Evolutionary conservation across 1,139 yeast species (phyloP), one percentile per base, ranked within the genome.

Genomic region (Pichia sp.): DNA sequence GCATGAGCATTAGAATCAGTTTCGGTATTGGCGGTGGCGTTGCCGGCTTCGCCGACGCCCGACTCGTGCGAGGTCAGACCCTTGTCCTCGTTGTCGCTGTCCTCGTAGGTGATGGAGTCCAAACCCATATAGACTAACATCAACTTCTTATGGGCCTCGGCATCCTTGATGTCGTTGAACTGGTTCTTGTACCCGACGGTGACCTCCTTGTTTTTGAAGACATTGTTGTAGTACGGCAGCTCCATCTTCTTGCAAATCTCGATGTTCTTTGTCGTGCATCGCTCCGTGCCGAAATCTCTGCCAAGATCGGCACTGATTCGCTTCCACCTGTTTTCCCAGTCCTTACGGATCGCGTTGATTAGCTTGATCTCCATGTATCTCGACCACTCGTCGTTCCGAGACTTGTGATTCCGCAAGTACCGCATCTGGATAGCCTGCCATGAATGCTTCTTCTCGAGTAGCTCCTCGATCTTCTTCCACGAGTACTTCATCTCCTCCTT

Each of bases 391-490:
- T 64, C 71, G 52, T 68, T 66, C 44, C 76, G 62, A 8, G 69
- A 64, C 55, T 72, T 71, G 54, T 73, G 70, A 31, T 68, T 63
- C 8, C 78, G 67, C 49, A 75, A 64, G 59, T 75, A 75, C 52
- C 77, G 61, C 77, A 74, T 74, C 62, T 74, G 78, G 44, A 73
- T 70, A 1, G 76, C 75, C 60, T 73, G 76, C 75, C 77, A 72
- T 10, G 75, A 62, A 58, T 74, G 76, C 49, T 68, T 61, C 29
- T 64, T 57, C 13, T 69, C 66, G 31, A 75, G 62, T 36, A 67
- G 61, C 41, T 62, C 59, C 32, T 73, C 71, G 49, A 74, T 73
- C 49, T 66, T 68, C 46, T 70, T 68, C 78, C 78, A 75, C 19
- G 75, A 67, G 50, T 67, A 63, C 41, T 67, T 62, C 58, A 66